A percentile compares a stretch with the other conserved stretches of the same genome.
phyloP scores from a whole-genome alignment of 345 rosid species.

The Pistacia atlantica region DNA sequence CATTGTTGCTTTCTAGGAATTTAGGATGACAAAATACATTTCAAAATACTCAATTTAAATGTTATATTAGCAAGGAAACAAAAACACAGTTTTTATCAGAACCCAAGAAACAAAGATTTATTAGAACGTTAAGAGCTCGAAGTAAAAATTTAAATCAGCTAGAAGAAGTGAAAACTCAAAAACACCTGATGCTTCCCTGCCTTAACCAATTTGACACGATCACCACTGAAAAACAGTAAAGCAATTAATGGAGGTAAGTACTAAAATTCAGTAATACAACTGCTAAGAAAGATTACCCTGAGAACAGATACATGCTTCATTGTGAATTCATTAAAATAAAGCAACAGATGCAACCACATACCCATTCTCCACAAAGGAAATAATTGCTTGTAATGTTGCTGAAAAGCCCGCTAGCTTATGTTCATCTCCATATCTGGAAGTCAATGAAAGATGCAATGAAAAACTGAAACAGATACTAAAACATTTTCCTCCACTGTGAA shows the following conservation, averaged over 20 bases:
- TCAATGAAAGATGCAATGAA: constrained; percentile 20
- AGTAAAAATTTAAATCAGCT: not conserved
- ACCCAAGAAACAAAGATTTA: not conserved
- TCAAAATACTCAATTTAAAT: not conserved
- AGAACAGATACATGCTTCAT: constrained; percentile 2
- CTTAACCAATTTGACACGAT: constrained; percentile 74
- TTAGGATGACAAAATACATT: not conserved
- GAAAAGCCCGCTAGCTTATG: constrained; percentile 99
- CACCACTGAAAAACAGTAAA: constrained; percentile 52
- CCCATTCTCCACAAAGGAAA: constrained; percentile 97
- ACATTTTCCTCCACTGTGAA: not conserved
- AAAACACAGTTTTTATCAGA: not conserved
- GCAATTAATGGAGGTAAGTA: constrained; percentile 25
- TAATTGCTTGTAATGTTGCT: constrained; percentile 98
- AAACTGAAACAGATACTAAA: not conserved
- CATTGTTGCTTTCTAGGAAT: not conserved
- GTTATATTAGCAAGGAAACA: not conserved
- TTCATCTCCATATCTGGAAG: constrained; percentile 90
- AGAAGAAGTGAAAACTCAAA: constrained; percentile 13
- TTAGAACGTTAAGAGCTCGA: not conserved
- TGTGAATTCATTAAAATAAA: constrained; percentile 13
- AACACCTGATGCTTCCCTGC: constrained; percentile 95
- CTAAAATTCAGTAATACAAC: not conserved
- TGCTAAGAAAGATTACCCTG: not conserved
- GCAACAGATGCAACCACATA: constrained; percentile 33